A percentile compares a stretch with the other conserved stretches of the same genome.
phyloP scores from a whole-genome alignment of 176 grass and related monocot species.

The Pontederia crassipes region DNA sequence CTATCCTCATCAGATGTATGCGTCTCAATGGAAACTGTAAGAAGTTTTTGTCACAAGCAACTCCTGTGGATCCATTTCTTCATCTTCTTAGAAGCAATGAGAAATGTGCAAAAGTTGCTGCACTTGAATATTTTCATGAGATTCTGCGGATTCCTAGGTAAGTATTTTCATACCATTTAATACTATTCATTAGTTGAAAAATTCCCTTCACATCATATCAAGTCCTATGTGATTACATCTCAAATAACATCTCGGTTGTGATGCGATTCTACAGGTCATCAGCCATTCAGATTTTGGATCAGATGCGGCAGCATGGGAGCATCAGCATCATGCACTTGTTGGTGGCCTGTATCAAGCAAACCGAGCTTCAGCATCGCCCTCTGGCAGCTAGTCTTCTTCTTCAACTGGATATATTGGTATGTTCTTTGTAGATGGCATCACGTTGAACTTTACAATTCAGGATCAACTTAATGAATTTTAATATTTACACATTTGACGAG shows the following conservation, averaged over 20 bases:
- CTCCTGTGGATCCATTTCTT: slow-evolving; percentile 89
- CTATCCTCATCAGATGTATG: slow-evolving; percentile 87
- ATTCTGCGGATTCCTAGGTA: slow-evolving; percentile 89
- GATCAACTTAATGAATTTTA: no score
- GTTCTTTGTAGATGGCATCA: not conserved
- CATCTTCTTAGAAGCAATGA: slow-evolving; percentile 80
- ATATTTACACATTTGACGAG: no score
- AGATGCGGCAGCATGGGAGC: slow-evolving; percentile 60
- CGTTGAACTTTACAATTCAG: no score
- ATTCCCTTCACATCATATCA: not conserved
- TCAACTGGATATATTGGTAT: slow-evolving; percentile 92
- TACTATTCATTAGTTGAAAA: slow-evolving; percentile 8
- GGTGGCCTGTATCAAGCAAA: slow-evolving; percentile 67
- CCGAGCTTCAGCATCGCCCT: slow-evolving; percentile 57
- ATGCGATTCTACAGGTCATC: slow-evolving; percentile 55
- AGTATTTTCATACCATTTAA: not conserved
- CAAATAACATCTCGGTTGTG: no score
- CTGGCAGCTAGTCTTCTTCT: slow-evolving; percentile 86
- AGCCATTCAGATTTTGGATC: slow-evolving; percentile 50
- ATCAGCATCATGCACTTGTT: slow-evolving; percentile 70
- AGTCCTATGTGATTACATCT: no score
- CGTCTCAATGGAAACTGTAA: slow-evolving; percentile 75
- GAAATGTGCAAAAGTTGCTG: slow-evolving; percentile 40
- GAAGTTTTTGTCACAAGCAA: slow-evolving; percentile 89
- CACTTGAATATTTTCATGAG: slow-evolving; percentile 97